Percentiles rank a stretch among this genome's conserved stretches.
These are phyloP conservation scores for Crithidia fasciculata DNA, from an alignment of 208 protist species.

Conservation along the genomic window DNA sequence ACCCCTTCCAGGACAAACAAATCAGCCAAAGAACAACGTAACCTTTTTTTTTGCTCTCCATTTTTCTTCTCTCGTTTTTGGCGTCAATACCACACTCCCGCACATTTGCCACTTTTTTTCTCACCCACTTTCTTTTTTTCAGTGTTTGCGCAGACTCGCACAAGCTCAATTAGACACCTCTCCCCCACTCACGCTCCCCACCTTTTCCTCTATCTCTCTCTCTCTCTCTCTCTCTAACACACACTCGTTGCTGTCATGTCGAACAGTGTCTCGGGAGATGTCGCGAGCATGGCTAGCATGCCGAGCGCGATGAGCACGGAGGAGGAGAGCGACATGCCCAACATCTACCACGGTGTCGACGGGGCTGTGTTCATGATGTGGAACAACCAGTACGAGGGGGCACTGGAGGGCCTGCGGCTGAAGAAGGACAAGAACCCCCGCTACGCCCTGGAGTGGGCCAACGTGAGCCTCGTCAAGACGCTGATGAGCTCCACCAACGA, in stretches of 20 bases:
- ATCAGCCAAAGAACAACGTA: too few species aligned
- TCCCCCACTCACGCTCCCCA: too few species aligned
- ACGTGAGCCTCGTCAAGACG: constrained; percentile 73
- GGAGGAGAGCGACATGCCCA: constrained; percentile 28
- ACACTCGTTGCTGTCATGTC: constrained; percentile 11
- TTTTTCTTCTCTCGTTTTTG: not conserved
- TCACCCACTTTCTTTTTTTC: not conserved
- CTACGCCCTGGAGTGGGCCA: constrained; percentile 86
- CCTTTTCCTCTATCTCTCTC: too few species aligned
- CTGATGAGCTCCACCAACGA: constrained; percentile 89
- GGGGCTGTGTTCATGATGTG: constrained; percentile 75
- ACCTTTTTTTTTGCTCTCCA: too few species aligned
- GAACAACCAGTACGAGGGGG: constrained; percentile 86
- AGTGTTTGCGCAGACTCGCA: not conserved
- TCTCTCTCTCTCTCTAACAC: not conserved
- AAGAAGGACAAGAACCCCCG: constrained; percentile 85
- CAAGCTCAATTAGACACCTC: not conserved
- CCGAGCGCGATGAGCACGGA: constrained; percentile 40
- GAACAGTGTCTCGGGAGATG: constrained; percentile 16
- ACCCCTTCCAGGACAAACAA: too few species aligned
- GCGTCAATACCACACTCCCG: not conserved
- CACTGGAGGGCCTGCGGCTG: constrained; percentile 45
- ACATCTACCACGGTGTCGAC: constrained; percentile 56
- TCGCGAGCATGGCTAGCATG: constrained; percentile 40
- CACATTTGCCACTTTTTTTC: constrained; percentile 6